Evolutionary conservation across 1,284 basidiomycete species (phyloP).

Genomic region (Hypsizygus ulmarius): DNA sequence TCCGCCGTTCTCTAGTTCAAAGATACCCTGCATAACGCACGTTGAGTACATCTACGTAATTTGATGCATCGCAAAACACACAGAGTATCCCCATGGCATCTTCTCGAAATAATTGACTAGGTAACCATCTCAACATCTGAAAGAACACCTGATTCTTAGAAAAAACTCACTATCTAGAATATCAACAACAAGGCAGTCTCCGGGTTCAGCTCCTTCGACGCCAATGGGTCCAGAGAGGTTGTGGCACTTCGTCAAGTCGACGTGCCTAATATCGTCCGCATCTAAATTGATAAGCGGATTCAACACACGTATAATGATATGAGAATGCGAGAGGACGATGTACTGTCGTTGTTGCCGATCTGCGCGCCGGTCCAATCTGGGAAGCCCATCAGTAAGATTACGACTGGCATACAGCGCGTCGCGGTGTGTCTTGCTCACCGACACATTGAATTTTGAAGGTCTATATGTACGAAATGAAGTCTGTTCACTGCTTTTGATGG

Average conservation of each 20-base stretch:
- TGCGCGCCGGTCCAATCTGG: slow-evolving; percentile 75
- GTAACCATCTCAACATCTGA: neutral
- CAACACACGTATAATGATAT: neutral
- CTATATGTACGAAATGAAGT: slow-evolving; percentile 25
- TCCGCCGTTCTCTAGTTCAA: slow-evolving; percentile 74
- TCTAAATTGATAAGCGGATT: slow-evolving; percentile 28
- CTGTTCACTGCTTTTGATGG: neutral
- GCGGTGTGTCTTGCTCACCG: slow-evolving; percentile 37
- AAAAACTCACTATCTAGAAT: slow-evolving; percentile 60
- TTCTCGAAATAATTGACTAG: slow-evolving; percentile 68
- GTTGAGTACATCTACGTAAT: neutral
- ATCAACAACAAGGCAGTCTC: slow-evolving; percentile 77
- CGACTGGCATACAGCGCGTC: neutral
- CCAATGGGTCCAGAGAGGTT: slow-evolving; percentile 75
- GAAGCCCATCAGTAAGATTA: neutral
- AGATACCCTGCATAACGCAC: slow-evolving; percentile 53
- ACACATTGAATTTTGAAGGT: slow-evolving; percentile 77
- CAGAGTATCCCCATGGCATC: slow-evolving; percentile 82
- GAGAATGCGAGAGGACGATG: slow-evolving; percentile 23
- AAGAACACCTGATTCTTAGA: neutral
- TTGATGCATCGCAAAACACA: slow-evolving; percentile 27
- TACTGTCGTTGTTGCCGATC: slow-evolving; percentile 73
- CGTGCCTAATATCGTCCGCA: slow-evolving; percentile 66
- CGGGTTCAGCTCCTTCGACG: slow-evolving; percentile 74
- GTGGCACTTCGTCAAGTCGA: slow-evolving; percentile 66